Percentiles rank a stretch among this genome's conserved stretches.
Conservation (phyloP, 441 rosid genomes). For the Brassica balearica region DNA sequence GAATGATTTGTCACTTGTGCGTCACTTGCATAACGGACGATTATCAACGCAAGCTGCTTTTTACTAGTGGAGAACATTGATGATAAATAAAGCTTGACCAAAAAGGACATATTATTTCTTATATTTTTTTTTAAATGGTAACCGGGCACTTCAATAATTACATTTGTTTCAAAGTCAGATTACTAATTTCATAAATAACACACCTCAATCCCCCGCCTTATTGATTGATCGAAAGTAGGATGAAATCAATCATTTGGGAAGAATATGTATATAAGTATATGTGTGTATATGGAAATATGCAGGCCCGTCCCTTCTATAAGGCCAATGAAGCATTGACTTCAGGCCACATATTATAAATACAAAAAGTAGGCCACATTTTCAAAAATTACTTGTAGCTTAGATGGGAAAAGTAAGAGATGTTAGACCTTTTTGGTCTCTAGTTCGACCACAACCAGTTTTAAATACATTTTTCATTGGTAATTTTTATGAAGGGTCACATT, state of each 20-base stretch:
- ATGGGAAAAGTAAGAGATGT: no score
- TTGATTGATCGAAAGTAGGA: slow-evolving; percentile 19
- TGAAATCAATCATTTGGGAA: slow-evolving; percentile 10
- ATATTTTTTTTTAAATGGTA: slow-evolving; percentile 7
- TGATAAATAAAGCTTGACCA: not conserved
- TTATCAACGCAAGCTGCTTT: slow-evolving; percentile 10
- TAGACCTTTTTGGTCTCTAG: no score
- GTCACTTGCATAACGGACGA: slow-evolving; percentile 20
- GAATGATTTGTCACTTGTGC: not conserved
- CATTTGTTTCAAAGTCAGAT: slow-evolving; percentile 17
- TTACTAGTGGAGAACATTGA: slow-evolving; percentile 11
- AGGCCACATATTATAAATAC: no score
- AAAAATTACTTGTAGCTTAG: no score
- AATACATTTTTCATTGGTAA: no score
- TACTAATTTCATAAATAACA: slow-evolving; percentile 12
- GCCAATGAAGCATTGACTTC: no score
- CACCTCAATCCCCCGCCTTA: slow-evolving; percentile 2
- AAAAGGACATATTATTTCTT: not conserved
- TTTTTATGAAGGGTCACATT: no score
- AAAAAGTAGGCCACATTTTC: no score
- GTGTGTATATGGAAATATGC: not conserved
- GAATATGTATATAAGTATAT: not conserved
- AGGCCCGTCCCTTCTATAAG: no score
- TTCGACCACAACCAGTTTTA: no score
- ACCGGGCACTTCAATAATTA: slow-evolving; percentile 1